These are phyloP conservation scores for Euphrasia arctica DNA, from an alignment of 305 asterid species.

Conservation along the genomic window DNA sequence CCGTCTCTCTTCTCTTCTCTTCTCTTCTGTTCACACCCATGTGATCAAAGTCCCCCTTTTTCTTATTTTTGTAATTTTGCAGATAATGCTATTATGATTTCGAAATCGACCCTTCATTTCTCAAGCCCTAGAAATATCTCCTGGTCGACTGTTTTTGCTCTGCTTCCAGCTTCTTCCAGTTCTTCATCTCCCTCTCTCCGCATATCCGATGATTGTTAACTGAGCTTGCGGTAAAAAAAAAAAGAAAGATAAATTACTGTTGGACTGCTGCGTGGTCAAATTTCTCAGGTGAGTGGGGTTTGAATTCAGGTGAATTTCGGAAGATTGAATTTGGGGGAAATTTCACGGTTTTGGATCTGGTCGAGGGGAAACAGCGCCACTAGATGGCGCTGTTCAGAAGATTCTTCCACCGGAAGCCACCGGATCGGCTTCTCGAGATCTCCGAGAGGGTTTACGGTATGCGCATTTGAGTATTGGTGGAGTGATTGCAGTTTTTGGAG, in stretches of 20 bases:
- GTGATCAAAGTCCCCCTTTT: slow-evolving; percentile 35
- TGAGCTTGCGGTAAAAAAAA: not conserved
- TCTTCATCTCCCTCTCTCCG: slow-evolving; percentile 11
- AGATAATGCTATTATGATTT: slow-evolving; percentile 27
- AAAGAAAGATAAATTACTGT: not conserved
- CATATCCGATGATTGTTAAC: not conserved
- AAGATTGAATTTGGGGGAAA: slow-evolving; percentile 24
- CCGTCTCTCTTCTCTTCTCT: slow-evolving; percentile 10
- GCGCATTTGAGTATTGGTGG: slow-evolving; percentile 19
- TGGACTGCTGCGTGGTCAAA: slow-evolving; percentile 33
- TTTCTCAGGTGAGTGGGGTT: slow-evolving; percentile 16
- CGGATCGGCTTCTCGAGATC: slow-evolving; percentile 99
- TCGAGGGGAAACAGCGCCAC: slow-evolving; percentile 88
- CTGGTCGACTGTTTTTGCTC: slow-evolving; percentile 25
- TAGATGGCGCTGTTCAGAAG: slow-evolving; percentile 99
- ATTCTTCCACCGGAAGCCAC: slow-evolving; percentile 95
- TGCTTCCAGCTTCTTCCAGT: slow-evolving; percentile 3
- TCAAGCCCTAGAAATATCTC: slow-evolving; percentile 16
- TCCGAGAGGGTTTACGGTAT: slow-evolving; percentile 96
- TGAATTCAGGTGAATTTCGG: slow-evolving; percentile 23
- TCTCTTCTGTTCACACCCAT: slow-evolving; percentile 25
- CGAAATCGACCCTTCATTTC: slow-evolving; percentile 8
- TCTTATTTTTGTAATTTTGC: slow-evolving; percentile 2
- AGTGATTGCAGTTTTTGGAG: slow-evolving; percentile 13
- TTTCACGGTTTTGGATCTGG: slow-evolving; percentile 57